Evolutionary conservation across 176 grass and related monocot species (phyloP).

Genomic region (Avena sativa): DNA sequence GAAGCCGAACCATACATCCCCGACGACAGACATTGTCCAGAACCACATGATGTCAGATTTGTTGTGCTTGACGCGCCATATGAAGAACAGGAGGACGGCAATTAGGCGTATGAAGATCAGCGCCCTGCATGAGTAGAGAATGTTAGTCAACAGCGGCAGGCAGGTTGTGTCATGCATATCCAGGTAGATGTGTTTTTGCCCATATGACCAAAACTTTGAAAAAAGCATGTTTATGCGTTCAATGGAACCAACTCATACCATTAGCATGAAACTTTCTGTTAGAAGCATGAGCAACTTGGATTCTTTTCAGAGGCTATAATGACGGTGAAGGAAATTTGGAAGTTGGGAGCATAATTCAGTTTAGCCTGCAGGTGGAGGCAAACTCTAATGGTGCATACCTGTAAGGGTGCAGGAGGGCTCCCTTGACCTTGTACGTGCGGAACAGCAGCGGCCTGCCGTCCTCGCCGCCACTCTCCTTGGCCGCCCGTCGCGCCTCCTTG

Average conservation of each 20-base stretch:
- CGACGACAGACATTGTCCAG: slow-evolving; percentile 18
- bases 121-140: not conserved
- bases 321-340: too few species aligned
- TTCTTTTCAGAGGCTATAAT: too few species aligned
- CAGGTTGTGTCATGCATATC: not conserved
- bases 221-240: not conserved
- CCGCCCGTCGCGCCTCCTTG: slow-evolving; percentile 8
- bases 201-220: too few species aligned
- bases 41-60: slow-evolving; percentile 35
- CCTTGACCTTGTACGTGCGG: slow-evolving; percentile 49
- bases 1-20: slow-evolving; percentile 32
- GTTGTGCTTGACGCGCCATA: slow-evolving; percentile 30
- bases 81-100: slow-evolving; percentile 31
- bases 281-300: not conserved
- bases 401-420: slow-evolving; percentile 45
- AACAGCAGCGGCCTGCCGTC: slow-evolving; percentile 49
- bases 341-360: too few species aligned
- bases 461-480: slow-evolving; percentile 37
- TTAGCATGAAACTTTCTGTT: not conserved
- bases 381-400: slow-evolving; percentile 26
- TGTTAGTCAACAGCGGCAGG: not conserved
- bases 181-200: not conserved
- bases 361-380: too few species aligned
- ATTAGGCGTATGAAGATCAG: slow-evolving; percentile 30
- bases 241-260: not conserved